A percentile compares a stretch with the other conserved stretches of the same genome.
phyloP scores from a whole-genome alignment of 306 rosid species.

The Hippophae gyantsensis region DNA sequence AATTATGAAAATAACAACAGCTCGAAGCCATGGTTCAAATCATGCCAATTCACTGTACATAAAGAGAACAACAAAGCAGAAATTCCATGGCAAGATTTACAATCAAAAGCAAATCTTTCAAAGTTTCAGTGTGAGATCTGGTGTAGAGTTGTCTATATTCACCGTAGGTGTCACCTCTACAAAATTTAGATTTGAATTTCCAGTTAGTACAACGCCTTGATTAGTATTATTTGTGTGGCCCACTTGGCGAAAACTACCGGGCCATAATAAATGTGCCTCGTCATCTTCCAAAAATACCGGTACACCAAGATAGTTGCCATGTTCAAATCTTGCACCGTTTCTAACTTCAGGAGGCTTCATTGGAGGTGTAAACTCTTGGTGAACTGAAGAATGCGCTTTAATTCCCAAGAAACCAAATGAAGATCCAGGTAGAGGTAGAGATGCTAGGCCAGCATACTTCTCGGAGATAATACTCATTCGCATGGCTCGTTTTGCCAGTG shows the following conservation, averaged over 20 bases:
- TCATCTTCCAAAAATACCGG: conserved; percentile 72
- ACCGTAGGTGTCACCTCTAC: conserved; percentile 36
- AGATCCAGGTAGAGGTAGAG: conserved; percentile 72
- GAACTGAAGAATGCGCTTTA: conserved; percentile 75
- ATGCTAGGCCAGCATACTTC: conserved; percentile 54
- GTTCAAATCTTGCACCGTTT: conserved; percentile 42
- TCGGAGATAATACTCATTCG: conserved; percentile 72
- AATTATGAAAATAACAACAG: conserved; percentile 13
- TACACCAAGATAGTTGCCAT: conserved; percentile 33
- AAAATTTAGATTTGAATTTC: conserved; percentile 42
- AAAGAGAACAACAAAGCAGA: conserved; percentile 23
- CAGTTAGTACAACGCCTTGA: conserved; percentile 38
- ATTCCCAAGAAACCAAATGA: conserved; percentile 64
- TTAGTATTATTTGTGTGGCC: conserved; percentile 21
- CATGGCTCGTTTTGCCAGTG: conserved; percentile 73
- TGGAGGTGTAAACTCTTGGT: conserved; percentile 41
- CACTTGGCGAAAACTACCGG: conserved; percentile 69
- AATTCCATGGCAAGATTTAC: conserved; percentile 19
- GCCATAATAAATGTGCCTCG: conserved; percentile 67
- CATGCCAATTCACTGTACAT: conserved; percentile 47
- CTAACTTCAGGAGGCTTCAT: conserved; percentile 44
- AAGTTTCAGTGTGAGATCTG: conserved; percentile 79
- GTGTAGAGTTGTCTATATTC: conserved; percentile 43
- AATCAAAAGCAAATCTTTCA: conserved; percentile 26
- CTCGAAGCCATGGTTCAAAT: conserved; percentile 29